Evolutionary conservation across 495 filamentous ascomycete genomes (phyloP), one percentile per base, ranked within the genome.

Genomic region (Glarea lozoyensis): DNA sequence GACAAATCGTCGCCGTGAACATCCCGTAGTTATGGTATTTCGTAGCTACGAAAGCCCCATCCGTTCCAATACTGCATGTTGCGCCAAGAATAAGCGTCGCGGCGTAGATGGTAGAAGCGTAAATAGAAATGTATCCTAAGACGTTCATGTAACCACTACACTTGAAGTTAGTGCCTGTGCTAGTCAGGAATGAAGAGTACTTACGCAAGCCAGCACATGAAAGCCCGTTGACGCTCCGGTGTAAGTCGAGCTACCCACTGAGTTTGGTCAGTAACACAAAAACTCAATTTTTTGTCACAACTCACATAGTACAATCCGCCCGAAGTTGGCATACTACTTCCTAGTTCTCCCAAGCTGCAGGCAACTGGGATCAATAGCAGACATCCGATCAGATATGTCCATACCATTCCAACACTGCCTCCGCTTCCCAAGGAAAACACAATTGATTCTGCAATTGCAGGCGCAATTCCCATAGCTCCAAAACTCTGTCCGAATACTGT

Each of bases 121-220:
- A 52, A 11, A 52, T 52, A 1, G 48, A 52, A 4, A 52, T 46
- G 20, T 52, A 52, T 16, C 48, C 48, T 16, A 52, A 19, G 3
- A 47, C 43, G 22, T 46, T 52, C 48, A 52, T 52, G 31, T 52
- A 52, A 10, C 48, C 48, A 11, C 46, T 49, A 24, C 30, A 12
- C 11, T 13, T 21, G 24, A 5, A 19, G 12, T 19, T 30, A n/a
- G 17, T n/a, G n/a, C n/a, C n/a, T 34, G 10, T 27, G 13, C 20
- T 7, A 29, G 22, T 10, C 5, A 34, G 24, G 24, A 34, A 17
- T 10, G 36, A 6, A 15, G 7, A 13, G n/a, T 10, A 45, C 41
- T 29, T 33, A 49, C 36, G 48, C 48, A 32, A 52, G 48, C 48
- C 48, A 52, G 25, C 48, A 52, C 48, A 52, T 52, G 29, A 52